These are phyloP conservation scores for Lizonia empirigonia DNA, from an alignment of 2,329 filamentous ascomycete genomes.

Conservation along the genomic window DNA sequence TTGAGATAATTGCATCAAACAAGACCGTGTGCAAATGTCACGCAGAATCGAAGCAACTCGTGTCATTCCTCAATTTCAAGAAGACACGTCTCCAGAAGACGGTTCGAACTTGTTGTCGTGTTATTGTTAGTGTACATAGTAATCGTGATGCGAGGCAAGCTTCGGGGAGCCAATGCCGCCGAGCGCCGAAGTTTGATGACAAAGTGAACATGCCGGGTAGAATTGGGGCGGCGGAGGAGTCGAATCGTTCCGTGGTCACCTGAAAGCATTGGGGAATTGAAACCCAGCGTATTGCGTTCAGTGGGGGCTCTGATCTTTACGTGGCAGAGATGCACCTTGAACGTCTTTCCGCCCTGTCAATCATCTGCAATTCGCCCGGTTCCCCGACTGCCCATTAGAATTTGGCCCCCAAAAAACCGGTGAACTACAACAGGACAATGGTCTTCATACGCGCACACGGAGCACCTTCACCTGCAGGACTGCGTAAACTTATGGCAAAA, in stretches of 20 bases:
- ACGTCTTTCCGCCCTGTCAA: conserved; percentile 12
- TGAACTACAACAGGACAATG: conserved; percentile 14
- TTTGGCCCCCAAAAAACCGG: conserved; percentile 18
- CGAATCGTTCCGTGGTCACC: neutral
- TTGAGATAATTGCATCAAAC: neutral
- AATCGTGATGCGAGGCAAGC: conserved; percentile 1
- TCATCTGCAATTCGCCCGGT: conserved; percentile 1
- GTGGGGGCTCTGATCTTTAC: conserved; percentile 1
- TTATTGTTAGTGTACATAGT: conserved; percentile 4
- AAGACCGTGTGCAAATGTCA: neutral
- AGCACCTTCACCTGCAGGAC: conserved; percentile 9
- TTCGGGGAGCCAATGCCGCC: conserved; percentile 1
- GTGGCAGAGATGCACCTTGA: conserved; percentile 13
- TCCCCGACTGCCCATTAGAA: conserved; percentile 1
- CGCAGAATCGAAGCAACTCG: neutral
- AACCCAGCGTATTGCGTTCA: neutral
- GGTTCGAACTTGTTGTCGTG: neutral
- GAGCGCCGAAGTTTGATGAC: neutral
- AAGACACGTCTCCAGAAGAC: neutral
- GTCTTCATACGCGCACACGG: conserved; percentile 7
- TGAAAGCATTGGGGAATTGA: neutral
- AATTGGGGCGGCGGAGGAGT: neutral
- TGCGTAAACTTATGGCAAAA: conserved; percentile 8
- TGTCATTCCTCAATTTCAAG: neutral
- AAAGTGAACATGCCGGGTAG: neutral